Percentiles rank a stretch among this genome's conserved stretches.
phyloP scores from a whole-genome alignment of 2,329 filamentous ascomycete species.

The Cercospora sesami region DNA sequence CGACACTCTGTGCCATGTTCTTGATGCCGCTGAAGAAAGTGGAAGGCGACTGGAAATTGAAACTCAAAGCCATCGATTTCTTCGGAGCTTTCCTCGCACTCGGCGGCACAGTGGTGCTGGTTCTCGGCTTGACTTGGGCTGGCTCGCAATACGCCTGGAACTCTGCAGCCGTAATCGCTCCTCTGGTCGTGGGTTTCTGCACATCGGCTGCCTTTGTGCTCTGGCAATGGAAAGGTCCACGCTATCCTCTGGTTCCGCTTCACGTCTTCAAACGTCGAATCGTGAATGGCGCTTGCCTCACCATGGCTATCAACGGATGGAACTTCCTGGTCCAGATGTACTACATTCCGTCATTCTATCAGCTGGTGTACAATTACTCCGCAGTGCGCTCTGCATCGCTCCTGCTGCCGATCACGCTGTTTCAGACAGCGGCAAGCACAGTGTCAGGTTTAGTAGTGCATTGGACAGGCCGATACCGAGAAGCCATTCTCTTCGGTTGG shows the following conservation, averaged over 20 bases:
- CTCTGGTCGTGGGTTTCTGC: conserved; percentile 51
- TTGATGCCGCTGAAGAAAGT: conserved; percentile 60
- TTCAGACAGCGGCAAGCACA: conserved; percentile 26
- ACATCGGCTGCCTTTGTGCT: conserved; percentile 53
- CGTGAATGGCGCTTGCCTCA: conserved; percentile 56
- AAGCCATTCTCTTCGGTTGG: conserved; percentile 48
- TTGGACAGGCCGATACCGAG: conserved; percentile 28
- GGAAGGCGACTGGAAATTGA: conserved; percentile 50
- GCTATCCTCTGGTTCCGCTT: conserved; percentile 52
- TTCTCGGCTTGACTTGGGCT: conserved; percentile 57
- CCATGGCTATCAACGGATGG: conserved; percentile 56
- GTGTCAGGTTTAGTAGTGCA: conserved; percentile 26
- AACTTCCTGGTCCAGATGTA: conserved; percentile 60
- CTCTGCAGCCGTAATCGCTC: conserved; percentile 56
- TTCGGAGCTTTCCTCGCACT: conserved; percentile 55
- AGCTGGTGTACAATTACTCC: conserved; percentile 26
- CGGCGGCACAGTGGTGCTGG: conserved; percentile 53
- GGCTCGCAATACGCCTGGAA: conserved; percentile 56
- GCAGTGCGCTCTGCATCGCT: conserved; percentile 25
- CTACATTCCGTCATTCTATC: conserved; percentile 35
- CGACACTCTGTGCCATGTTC: conserved; percentile 52
- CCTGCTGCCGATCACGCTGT: conserved; percentile 24
- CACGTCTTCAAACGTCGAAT: conserved; percentile 57
- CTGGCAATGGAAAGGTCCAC: conserved; percentile 55
- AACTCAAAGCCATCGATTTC: conserved; percentile 56